Evolutionary conservation across 179 eudicot species (phyloP).

Genomic region (Patellifolia procumbens): DNA sequence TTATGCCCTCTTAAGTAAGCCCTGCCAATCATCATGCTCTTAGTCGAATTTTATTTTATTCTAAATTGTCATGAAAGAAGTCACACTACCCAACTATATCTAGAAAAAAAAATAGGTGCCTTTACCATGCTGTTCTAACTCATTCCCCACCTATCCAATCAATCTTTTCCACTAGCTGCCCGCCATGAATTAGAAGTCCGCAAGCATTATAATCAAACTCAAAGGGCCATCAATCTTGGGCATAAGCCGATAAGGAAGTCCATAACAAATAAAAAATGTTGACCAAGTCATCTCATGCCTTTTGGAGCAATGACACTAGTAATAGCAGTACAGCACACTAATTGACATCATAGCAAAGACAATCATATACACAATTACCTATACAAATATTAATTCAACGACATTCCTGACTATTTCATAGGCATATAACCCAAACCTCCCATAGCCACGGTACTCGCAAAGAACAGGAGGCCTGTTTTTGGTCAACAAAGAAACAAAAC

Average conservation of each 20-base stretch:
- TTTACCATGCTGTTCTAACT: not conserved
- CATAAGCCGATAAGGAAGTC: not conserved
- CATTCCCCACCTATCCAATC: not conserved
- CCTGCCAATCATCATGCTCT: not conserved
- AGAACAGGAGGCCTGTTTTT: not conserved
- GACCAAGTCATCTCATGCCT: not conserved
- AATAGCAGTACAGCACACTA: not conserved
- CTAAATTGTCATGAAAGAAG: not conserved
- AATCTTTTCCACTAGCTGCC: not conserved
- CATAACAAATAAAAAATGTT: not conserved
- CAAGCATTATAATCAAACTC: not conserved
- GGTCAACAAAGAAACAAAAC: constrained; percentile 7
- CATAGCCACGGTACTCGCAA: not conserved
- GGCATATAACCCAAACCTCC: not conserved
- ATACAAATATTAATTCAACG: not conserved
- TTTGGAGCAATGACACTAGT: not conserved
- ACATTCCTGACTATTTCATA: not conserved
- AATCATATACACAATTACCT: not conserved
- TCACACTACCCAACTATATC: not conserved
- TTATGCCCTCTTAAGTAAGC: not conserved
- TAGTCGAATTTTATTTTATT: not conserved
- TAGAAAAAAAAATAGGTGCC: not conserved
- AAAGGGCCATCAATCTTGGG: not conserved
- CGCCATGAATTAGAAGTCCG: no score
- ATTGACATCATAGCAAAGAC: not conserved